Evolutionary conservation across 176 grass and related monocot species (phyloP).

Genomic region (Tillandsia leiboldiana): DNA sequence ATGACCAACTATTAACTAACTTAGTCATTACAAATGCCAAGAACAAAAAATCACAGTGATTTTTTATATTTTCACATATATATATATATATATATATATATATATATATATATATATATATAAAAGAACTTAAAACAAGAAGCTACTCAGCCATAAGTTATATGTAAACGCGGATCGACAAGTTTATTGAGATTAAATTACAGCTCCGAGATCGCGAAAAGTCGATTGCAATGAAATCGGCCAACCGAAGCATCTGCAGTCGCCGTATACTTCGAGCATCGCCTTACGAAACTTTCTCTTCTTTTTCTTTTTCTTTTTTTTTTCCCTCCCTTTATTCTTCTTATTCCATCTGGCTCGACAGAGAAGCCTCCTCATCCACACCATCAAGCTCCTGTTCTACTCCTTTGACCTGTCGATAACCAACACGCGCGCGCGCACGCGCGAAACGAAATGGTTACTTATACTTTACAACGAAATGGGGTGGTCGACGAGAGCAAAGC

Average conservation of each 20-base stretch:
- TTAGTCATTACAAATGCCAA: no score
- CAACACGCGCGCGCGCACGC: neutral
- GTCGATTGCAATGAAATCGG: neutral
- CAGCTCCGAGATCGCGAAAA: neutral
- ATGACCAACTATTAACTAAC: no score
- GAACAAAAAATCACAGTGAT: no score
- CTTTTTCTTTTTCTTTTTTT: slow-evolving; percentile 20
- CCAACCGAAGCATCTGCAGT: neutral
- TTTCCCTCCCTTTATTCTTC: neutral
- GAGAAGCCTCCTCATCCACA: slow-evolving; percentile 47
- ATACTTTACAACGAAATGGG: neutral
- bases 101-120: no score
- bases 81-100: neutral
- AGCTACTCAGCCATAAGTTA: neutral
- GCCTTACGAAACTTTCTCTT: slow-evolving; percentile 1
- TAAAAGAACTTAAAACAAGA: neutral
- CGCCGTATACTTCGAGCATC: neutral
- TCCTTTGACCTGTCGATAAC: slow-evolving; percentile 57
- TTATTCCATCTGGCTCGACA: slow-evolving; percentile 57
- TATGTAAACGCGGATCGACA: neutral
- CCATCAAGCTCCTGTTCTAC: slow-evolving; percentile 84
- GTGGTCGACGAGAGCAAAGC: neutral
- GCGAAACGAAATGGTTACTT: no score
- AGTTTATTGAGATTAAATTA: neutral
- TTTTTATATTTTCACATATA: neutral